Evolutionary conservation across 306 rosid species (phyloP), one percentile per base, ranked within the genome.

Genomic region (Medicago lupulina): DNA sequence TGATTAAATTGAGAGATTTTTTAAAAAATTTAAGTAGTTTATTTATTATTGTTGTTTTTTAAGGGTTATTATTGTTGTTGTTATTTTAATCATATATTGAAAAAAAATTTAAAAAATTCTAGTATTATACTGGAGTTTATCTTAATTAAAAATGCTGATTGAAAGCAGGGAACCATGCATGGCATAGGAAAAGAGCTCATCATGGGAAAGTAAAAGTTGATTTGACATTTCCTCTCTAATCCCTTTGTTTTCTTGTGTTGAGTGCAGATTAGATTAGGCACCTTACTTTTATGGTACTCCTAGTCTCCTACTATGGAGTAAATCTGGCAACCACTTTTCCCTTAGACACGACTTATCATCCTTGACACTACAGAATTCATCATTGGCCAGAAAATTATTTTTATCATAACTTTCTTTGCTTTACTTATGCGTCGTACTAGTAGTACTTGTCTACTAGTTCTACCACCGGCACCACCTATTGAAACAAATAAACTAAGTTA

Each of bases 161-260:
- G 43, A 31, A 12, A 14, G 10, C 50, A 71, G 60, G 64, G 70
- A 61, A 46, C 41, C 40, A 67, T 67, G 19, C 72, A 67, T 67
- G 70, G 41, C 41, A 73, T 79, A 57, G 64, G 77, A 7, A 67
- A 54, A 55, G 23, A 41, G 10, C 4, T 5, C 34, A 80, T 63
- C 23, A 86, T 76, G 63, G 40, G 63, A 67, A 71, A 23, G 79
- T 58, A 63, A 78, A 86, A 76, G 62, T 51, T 63, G 87, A 83
- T 80, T 55, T 59, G 91, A 87, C 89, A 76, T 79, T 28, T 78
- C 76, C 62, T 83, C 70, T 68, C 71, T 3, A 80, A 61, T 31
- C 59, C 62, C 62, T 50, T 63, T 57, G 23, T 46, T 61, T 72
- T 78, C 66, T 85, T 49, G 86, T 78, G 81, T 86, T 81, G 71